Evolutionary conservation across 768 basidiomycete species (phyloP), one percentile per base, ranked within the genome.

Genomic region (Termitomyces titanicus): DNA sequence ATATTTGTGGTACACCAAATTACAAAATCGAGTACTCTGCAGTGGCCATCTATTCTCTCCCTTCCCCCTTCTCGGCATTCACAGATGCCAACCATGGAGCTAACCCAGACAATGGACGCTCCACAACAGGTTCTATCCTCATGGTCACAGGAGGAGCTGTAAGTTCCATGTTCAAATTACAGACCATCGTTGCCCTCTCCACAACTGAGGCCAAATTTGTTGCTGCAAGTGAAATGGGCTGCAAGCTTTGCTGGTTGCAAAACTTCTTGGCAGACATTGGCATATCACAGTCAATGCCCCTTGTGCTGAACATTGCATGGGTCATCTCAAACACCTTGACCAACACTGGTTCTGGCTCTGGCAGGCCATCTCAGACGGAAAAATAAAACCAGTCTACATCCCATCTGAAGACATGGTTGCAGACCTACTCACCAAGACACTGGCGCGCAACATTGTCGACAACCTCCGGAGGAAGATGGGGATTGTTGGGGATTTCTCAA

Each of bases 191-290:
- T 18, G 64, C 74, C 0, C 52, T 68, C 3, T 75, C 72, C 9
- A 74, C 70, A 0, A 68, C 65, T 1, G 69, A 74, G 57, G 72
- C 72, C 7, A 73, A 76, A 53, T 75, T 70, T 56, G 64, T 74
- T 8, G 64, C 73, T 22, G 64, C 67, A 2, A 61, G 59, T 3
- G 58, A 69, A n/a, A 67, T 69, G n/a, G 60, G 64, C 5, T 56
- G 64, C 39, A 62, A 69, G 43, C 57, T 69, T 5, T 22, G 63
- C 35, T 73, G 66, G 68, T 51, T 71, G 53, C 33, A 59, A 17
- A 66, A 68, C 25, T 29, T 73, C 7, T 51, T 72, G 1, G 44
- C 49, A 1, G 64, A 70, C 33, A 53, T 70, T 58, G 64, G 64
- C 29, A 59, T 53, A 5, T 8, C n/a, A 8, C 20, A 27, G 2